Evolutionary conservation across 371 early-diverging fungal species (phyloP), one percentile per base, ranked within the genome.

Genomic region (Mortierella sp.): DNA sequence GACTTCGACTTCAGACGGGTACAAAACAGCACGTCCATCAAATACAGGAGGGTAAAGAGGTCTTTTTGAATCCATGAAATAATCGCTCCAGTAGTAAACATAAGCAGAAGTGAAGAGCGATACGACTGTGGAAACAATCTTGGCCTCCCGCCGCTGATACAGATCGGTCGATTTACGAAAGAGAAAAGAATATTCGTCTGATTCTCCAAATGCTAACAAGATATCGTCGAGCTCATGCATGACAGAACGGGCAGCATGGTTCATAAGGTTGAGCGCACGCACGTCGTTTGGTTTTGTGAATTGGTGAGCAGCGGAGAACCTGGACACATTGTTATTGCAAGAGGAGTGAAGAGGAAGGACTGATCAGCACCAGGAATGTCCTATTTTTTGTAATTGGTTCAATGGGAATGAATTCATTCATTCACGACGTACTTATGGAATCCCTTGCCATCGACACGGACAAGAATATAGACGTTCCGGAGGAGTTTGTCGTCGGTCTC

Each of bases 231-330:
- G 87, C 61, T 92, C 92, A 50, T 89, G 84, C 94, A 97, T 93
- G 6, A 96, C 94, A 53, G 84, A 84, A 22, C 86, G 71, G 4
- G 98, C 98, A 52, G 93, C 92, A 7, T 87, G 86, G 84, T 97
- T 96, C 94, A 96, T 96, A 41, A 98, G 86, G 38, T 93, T 85
- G 61, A 98, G 88, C 3, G 95, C 95, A 8, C 94, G 87, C 47
- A 84, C 75, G 79, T 98, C 99, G 84, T 97, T 97, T 36, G 99
- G 99, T 82, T 98, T 98, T 41, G 76, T 81, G 76, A 98, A 98
- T 7, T 87, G 69, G 84, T 98, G 98, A 24, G 82, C 86, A 69
- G 89, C 86, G 11, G 97, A 92, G 84, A 98, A 98, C 65, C 94
- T 92, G 69, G 19, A 21, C 5, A 41, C 22, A 0, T 43, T 36